Percentiles rank a stretch among this genome's conserved stretches.
These are phyloP conservation scores for Pythium angustatum DNA, from an alignment of 352 stramenopile species.

Conservation along the genomic window DNA sequence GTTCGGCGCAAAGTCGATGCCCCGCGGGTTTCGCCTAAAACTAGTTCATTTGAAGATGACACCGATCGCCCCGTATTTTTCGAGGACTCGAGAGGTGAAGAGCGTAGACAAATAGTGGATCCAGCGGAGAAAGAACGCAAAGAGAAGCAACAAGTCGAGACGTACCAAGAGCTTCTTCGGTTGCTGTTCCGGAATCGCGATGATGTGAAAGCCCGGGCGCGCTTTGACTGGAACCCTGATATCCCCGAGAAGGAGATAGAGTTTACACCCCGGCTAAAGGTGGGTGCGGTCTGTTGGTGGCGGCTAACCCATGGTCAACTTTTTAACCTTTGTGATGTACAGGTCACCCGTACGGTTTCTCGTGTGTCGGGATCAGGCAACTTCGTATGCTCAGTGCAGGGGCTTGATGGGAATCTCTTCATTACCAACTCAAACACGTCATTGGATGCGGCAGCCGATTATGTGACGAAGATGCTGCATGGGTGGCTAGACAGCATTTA, in stretches of 20 bases:
- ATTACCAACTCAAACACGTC: conserved; percentile 37
- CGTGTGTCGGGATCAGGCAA: conserved; percentile 12
- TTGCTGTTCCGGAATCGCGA: conserved; percentile 51
- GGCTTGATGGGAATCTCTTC: conserved; percentile 37
- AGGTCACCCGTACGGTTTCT: conserved; percentile 16
- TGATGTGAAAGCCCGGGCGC: conserved; percentile 35
- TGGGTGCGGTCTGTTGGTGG: conserved; percentile 4
- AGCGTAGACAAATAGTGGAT: conserved; percentile 22
- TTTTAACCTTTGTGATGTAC: neutral
- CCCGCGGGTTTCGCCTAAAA: neutral
- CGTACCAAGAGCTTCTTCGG: conserved; percentile 65
- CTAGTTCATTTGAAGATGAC: neutral
- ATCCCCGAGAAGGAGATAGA: conserved; percentile 27
- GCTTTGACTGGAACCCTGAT: conserved; percentile 43
- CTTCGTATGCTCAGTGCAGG: conserved; percentile 39
- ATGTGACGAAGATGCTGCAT: conserved; percentile 26
- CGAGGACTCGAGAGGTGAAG: conserved; percentile 51
- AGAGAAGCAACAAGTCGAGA: conserved; percentile 44
- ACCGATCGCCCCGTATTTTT: conserved; percentile 36
- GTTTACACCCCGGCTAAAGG: conserved; percentile 30
- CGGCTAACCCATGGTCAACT: neutral
- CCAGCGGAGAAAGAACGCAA: conserved; percentile 38
- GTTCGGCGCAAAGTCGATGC: neutral
- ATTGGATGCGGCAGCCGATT: conserved; percentile 15
- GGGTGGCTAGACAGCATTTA: conserved; percentile 45